Evolutionary conservation across 2,329 filamentous ascomycete species (phyloP).

Genomic region (Xylaria sp.): DNA sequence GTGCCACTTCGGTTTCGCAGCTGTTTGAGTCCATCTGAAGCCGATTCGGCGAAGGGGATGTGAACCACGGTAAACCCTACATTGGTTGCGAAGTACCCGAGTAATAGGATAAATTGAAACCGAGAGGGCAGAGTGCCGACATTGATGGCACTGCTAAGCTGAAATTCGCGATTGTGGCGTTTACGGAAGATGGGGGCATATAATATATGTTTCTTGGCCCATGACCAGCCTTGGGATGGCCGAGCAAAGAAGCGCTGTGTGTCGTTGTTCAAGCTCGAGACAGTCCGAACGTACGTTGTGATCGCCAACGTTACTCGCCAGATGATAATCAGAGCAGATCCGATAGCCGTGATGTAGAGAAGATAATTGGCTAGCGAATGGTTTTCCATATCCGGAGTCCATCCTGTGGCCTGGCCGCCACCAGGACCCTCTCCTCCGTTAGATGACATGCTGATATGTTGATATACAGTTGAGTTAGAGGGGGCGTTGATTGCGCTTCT

Average conservation of each 20-base stretch:
- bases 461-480: background rate
- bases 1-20: conserved; percentile 73
- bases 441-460: conserved; percentile 21
- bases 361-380: conserved; percentile 65
- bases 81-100: conserved; percentile 73
- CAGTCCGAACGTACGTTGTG: conserved; percentile 71
- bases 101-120: conserved; percentile 73
- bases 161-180: conserved; percentile 77
- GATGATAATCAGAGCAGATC: conserved; percentile 66
- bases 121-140: conserved; percentile 81
- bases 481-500: background rate
- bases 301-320: conserved; percentile 70
- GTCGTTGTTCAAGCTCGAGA: conserved; percentile 79
- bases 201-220: conserved; percentile 69
- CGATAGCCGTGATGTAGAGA: conserved; percentile 66
- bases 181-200: conserved; percentile 75
- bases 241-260: conserved; percentile 78
- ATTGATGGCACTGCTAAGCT: conserved; percentile 69
- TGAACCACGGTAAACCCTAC: conserved; percentile 75
- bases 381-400: conserved; percentile 52
- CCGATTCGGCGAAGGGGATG: conserved; percentile 62
- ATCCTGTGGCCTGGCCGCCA: conserved; percentile 40
- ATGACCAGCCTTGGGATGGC: conserved; percentile 59
- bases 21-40: conserved; percentile 52
- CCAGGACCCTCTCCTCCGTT: conserved; percentile 25